Base-by-base conservation (phyloP, 1,139 yeast species). In the Suhomyces coccinellae region DNA sequence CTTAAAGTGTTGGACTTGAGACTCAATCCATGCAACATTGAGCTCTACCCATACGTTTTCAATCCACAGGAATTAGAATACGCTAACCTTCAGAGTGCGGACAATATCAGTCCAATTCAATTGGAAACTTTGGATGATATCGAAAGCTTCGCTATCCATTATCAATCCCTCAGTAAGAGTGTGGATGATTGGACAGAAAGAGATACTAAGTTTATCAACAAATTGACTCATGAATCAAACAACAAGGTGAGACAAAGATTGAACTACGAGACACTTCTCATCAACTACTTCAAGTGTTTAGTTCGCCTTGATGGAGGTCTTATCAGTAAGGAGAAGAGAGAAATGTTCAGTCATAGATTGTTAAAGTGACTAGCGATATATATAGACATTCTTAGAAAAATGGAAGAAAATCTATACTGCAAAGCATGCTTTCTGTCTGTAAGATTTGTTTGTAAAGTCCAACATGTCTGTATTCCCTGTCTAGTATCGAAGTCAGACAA, bases 21-120 rank as follows among this genome's bases (percentile, higher is more conserved):
- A 43, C 72, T 79, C 46, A 81, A 81, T 52, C 75, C 81, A 9
- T 53, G 79, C 34, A 79, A 74, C 35, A 61, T 64, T 31, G 73
- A 69, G 12, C 66, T 77, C 37, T 80, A 80, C 55, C 82, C 84
- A 0, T 78, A 69, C 54, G 77, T 80, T 2, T 79, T 79, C 58
- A 73, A 71, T 49, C 75, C 78, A 3, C 67, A 72, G 14, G 80
- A 77, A 49, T 52, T 67, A 15, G 71, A 66, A 20, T 53, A 55
- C 37, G 56, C 58, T 14, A 50, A 50, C 29, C 36, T 48, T 27
- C 54, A 47, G 31, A 50, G 45, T 34, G 33, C 33, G 3, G 45
- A 47, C 13, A 44, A 52, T 31, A 43, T 44, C 13, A 54, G 62
- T 38, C 71, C 73, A 5, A 72, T 73, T 15, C 73, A 71, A 32